These are phyloP conservation scores for Acanthamoeba lenticulata DNA, from an alignment of 208 protist species.

Conservation along the genomic window DNA sequence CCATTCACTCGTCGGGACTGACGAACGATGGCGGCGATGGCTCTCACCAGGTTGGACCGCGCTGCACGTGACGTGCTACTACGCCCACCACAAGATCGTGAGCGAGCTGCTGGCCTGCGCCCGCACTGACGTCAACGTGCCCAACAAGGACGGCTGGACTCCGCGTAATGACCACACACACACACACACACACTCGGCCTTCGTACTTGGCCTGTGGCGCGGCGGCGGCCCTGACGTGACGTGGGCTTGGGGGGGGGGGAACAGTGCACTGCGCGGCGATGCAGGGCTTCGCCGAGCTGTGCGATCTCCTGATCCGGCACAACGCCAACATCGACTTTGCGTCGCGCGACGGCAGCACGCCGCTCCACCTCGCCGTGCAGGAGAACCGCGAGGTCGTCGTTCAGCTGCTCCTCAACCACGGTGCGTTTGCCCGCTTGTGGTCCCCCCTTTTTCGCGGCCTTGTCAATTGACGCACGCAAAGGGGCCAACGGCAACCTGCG, in stretches of 20 bases:
- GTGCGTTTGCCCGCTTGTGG: background rate
- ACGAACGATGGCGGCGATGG: no score
- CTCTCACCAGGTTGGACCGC: background rate
- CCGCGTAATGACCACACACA: no score
- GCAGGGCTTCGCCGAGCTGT: background rate
- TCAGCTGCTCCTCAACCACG: background rate
- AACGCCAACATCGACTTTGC: slow-evolving; percentile 22
- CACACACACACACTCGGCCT: no score
- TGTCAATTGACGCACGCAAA: background rate
- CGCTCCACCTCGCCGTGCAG: background rate
- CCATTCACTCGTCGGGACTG: background rate
- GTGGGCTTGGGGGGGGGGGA: background rate
- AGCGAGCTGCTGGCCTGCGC: background rate
- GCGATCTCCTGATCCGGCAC: background rate
- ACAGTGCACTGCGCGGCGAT: slow-evolving; percentile 3
- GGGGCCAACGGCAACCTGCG: background rate
- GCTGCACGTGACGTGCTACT: slow-evolving; percentile 27
- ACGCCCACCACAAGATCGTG: slow-evolving; percentile 15
- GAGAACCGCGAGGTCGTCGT: background rate
- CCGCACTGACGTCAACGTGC: slow-evolving; percentile 10
- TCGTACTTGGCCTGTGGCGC: background rate
- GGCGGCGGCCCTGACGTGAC: background rate
- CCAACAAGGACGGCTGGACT: slow-evolving; percentile 30
- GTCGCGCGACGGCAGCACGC: background rate
- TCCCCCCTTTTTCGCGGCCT: background rate